phyloP scores from a whole-genome alignment of 164 flowering plant species.

The Vitis riparia region DNA sequence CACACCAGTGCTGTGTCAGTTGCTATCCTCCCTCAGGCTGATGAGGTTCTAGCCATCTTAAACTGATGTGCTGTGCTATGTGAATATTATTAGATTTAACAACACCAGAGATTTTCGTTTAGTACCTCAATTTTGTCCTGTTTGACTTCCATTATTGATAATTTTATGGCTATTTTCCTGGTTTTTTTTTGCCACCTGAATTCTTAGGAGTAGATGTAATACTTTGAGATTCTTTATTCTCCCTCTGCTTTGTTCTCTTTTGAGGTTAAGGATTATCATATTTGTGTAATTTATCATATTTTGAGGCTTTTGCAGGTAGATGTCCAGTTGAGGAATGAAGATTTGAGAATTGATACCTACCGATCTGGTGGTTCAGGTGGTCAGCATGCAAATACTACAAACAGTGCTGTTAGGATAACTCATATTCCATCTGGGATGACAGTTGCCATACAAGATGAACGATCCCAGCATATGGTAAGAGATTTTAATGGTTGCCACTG shows the following conservation, averaged over 20 bases:
- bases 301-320: slow-evolving; percentile 64
- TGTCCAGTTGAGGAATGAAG: slow-evolving; percentile 87
- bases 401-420: slow-evolving; percentile 94
- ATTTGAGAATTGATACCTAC: slow-evolving; percentile 85
- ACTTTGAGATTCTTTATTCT: too few relatives aligned
- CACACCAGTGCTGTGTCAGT: slow-evolving; percentile 99
- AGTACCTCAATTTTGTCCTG: not conserved
- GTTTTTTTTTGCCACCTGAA: too few relatives aligned
- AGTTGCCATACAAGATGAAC: slow-evolving; percentile 88
- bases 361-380: slow-evolving; percentile 99
- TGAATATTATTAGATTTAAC: too few relatives aligned
- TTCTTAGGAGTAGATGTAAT: too few relatives aligned
- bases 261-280: not conserved
- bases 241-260: not conserved
- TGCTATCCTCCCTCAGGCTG: slow-evolving; percentile 97
- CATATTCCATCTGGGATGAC: slow-evolving; percentile 80
- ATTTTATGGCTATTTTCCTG: not conserved
- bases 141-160: not conserved
- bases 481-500: not conserved
- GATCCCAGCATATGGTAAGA: slow-evolving; percentile 90
- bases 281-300: not conserved
- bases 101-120: not conserved
- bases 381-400: slow-evolving; percentile 97
- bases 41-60: slow-evolving; percentile 55
- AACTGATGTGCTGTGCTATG: not conserved